These are phyloP conservation scores for Clitoria ternatea DNA, from an alignment of 306 rosid species.

Conservation along the genomic window DNA sequence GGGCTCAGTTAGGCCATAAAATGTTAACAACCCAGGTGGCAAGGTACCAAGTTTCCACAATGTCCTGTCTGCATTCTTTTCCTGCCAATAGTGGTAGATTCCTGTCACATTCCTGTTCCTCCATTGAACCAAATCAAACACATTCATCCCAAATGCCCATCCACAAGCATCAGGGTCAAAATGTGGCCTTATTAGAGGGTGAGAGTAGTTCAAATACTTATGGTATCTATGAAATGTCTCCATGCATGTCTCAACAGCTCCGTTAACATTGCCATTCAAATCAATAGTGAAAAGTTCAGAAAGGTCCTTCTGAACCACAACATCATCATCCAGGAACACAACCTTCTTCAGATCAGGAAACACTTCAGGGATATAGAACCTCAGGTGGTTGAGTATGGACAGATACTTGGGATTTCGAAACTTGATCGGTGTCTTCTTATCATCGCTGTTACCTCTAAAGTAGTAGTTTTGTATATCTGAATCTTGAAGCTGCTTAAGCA, in stretches of 20 bases:
- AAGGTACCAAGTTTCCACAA: conserved; percentile 84
- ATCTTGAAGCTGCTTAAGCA: conserved; percentile 81
- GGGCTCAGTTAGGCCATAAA: conserved; percentile 71
- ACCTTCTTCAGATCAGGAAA: conserved; percentile 68
- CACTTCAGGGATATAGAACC: conserved; percentile 78
- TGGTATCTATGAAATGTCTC: conserved; percentile 81
- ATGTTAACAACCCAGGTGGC: conserved; percentile 72
- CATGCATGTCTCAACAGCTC: conserved; percentile 85
- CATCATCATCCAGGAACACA: conserved; percentile 70
- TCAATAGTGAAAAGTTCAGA: conserved; percentile 54
- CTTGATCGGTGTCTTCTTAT: conserved; percentile 63
- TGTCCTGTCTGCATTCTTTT: conserved; percentile 63
- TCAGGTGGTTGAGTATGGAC: conserved; percentile 78
- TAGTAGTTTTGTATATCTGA: conserved; percentile 72
- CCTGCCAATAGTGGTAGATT: conserved; percentile 78
- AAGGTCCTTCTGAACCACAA: conserved; percentile 72
- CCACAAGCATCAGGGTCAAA: conserved; percentile 86
- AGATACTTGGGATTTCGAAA: conserved; percentile 77
- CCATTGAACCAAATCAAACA: conserved; percentile 79
- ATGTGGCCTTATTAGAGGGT: conserved; percentile 64
- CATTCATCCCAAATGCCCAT: conserved; percentile 83
- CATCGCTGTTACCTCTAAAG: conserved; percentile 54
- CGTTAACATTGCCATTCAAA: conserved; percentile 65
- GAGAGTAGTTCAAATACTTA: conserved; percentile 64
- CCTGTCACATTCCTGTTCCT: conserved; percentile 72